Percentiles rank a stretch among this genome's conserved stretches.
phyloP scores from a whole-genome alignment of 371 early-diverging fungal genomes.

The Zopfochytrium polystomum region DNA sequence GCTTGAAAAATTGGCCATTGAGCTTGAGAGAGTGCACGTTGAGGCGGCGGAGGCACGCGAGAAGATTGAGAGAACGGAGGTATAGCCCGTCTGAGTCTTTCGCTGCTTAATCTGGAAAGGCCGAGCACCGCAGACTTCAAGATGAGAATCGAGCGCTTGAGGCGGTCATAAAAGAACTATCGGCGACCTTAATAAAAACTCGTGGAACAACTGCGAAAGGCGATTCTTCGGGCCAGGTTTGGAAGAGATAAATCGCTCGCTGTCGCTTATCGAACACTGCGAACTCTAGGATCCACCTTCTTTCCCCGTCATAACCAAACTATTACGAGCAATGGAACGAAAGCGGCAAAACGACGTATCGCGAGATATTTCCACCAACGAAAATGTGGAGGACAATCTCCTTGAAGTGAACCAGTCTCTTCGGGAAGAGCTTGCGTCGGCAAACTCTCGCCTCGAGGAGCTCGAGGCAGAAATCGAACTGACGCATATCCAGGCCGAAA shows the following conservation, averaged over 20 bases:
- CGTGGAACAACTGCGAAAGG: constrained; percentile 2
- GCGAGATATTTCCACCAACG: constrained; percentile 9
- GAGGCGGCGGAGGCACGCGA: constrained; percentile 32
- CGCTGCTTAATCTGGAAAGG: constrained; percentile 2
- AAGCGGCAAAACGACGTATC: constrained; percentile 14
- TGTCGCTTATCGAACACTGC: not conserved
- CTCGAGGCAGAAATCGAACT: constrained; percentile 6
- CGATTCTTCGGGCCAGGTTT: not conserved
- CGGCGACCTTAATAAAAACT: constrained; percentile 24
- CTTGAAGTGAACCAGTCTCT: constrained; percentile 16
- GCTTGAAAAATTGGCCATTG: constrained; percentile 37
- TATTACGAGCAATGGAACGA: constrained; percentile 13
- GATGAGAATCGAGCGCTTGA: constrained; percentile 28
- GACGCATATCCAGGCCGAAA: constrained; percentile 11
- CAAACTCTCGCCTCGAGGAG: constrained; percentile 5
- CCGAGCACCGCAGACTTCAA: constrained; percentile 5
- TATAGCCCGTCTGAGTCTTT: not conserved
- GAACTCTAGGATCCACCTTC: not conserved
- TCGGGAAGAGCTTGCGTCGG: constrained; percentile 13
- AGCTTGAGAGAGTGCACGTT: constrained; percentile 42
- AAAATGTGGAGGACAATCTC: constrained; percentile 14
- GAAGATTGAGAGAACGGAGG: constrained; percentile 23
- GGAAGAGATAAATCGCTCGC: too few species aligned
- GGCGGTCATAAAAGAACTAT: constrained; percentile 37
- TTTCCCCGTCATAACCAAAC: constrained; percentile 20